Evolutionary conservation across 768 basidiomycete species (phyloP).

Genomic region (Hygrophorus pudorinus): DNA sequence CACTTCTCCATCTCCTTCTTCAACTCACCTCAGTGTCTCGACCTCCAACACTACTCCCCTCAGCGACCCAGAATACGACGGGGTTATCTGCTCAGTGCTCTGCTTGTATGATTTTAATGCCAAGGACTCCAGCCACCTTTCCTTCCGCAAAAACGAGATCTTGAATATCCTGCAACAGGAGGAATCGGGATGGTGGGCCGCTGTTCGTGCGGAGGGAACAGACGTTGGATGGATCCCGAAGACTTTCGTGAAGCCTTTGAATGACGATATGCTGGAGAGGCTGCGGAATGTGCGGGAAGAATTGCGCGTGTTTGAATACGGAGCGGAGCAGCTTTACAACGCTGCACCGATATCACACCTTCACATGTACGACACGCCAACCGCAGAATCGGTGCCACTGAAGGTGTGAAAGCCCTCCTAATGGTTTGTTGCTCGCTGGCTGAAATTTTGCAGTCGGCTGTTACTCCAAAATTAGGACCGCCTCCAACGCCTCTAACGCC

Average conservation of each 20-base stretch:
- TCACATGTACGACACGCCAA: constrained; percentile 14
- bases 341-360: constrained; percentile 26
- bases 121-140: constrained; percentile 48
- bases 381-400: no score
- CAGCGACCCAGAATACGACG: constrained; percentile 15
- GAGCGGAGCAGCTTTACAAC: constrained; percentile 34
- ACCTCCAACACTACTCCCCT: constrained; percentile 16
- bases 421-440: no score
- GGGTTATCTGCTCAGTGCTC: constrained; percentile 40
- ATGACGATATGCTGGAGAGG: constrained; percentile 39
- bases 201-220: constrained; percentile 42
- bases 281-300: constrained; percentile 34
- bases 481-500: constrained; percentile 13
- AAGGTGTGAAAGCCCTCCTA: no score
- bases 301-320: constrained; percentile 35
- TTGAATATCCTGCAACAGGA: constrained; percentile 60
- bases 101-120: constrained; percentile 64
- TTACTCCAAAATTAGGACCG: constrained; percentile 12
- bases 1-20: constrained; percentile 24
- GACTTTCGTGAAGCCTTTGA: constrained; percentile 51
- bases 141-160: constrained; percentile 58
- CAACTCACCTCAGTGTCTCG: constrained; percentile 20
- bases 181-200: constrained; percentile 76
- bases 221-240: constrained; percentile 70
- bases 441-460: no score